Percentiles rank a stretch among this genome's conserved stretches.
Evolutionary conservation across 176 grass and related monocot genomes (phyloP).

Genomic region (Musa schizocarpa): DNA sequence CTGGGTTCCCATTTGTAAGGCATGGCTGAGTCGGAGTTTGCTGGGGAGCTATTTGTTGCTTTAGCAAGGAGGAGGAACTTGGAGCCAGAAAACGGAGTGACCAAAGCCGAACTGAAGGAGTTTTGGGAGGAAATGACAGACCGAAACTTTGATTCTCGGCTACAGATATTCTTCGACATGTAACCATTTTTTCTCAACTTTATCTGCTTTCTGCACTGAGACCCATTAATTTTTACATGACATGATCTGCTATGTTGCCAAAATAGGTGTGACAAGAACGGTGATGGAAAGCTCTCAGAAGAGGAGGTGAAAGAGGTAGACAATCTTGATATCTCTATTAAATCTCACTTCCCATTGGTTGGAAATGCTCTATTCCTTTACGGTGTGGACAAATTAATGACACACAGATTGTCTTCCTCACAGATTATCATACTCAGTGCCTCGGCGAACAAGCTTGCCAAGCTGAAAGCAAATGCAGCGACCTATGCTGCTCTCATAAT

Average conservation of each 20-base stretch:
- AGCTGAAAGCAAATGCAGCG: conserved; percentile 75
- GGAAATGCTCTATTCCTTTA: neutral
- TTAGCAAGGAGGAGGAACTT: conserved; percentile 59
- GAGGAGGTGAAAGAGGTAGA: conserved; percentile 96
- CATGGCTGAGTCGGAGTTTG: conserved; percentile 95
- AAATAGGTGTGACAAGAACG: conserved; percentile 96
- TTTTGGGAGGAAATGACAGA: conserved; percentile 99
- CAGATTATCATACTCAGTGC: conserved; percentile 94
- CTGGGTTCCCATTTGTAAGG: conserved; percentile 29
- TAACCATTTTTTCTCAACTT: conserved; percentile 22
- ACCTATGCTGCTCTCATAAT: conserved; percentile 93
- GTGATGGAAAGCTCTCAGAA: conserved; percentile 94
- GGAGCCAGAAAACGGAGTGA: conserved; percentile 48
- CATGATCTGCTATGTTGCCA: neutral
- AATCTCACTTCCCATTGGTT: neutral
- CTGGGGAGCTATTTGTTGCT: conserved; percentile 70
- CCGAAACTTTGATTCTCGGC: conserved; percentile 94
- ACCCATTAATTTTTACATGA: neutral
- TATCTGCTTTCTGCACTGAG: neutral
- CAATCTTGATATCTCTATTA: neutral
- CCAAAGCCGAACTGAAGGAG: conserved; percentile 72
- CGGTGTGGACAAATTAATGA: neutral
- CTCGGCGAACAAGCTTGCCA: conserved; percentile 87
- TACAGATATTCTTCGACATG: conserved; percentile 99
- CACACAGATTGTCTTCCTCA: neutral